Evolutionary conservation across 352 stramenopile species (phyloP).

Genomic region (Thraustochytrium sp.): DNA sequence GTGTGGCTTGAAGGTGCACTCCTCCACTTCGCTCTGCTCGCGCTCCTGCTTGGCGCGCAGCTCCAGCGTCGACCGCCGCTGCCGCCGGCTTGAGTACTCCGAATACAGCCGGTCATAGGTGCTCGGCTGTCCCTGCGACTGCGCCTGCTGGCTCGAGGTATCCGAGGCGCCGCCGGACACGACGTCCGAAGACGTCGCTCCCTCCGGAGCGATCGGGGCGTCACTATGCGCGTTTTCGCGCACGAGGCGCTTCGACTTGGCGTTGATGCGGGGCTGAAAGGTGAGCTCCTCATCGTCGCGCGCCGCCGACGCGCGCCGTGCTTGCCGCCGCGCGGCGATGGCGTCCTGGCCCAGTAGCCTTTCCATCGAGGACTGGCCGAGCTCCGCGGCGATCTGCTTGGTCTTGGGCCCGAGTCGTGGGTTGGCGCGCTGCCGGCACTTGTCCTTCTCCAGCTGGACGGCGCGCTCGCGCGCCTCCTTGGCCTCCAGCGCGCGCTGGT

Average conservation of each 20-base stretch:
- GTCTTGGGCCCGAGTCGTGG: not conserved
- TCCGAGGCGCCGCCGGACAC: no score
- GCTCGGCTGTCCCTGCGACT: no score
- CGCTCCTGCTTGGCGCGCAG: not conserved
- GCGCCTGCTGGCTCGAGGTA: no score
- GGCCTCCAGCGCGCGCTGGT: not conserved
- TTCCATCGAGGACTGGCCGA: constrained; percentile 18
- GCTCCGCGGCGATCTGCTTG: not conserved
- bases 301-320: not conserved
- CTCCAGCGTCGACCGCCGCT: not conserved
- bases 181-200: not conserved
- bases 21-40: not conserved
- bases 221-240: not conserved
- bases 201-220: not conserved
- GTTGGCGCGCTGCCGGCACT: not conserved
- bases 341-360: not conserved
- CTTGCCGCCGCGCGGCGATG: not conserved
- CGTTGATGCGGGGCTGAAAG: constrained; percentile 20
- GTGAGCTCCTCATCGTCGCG: not conserved
- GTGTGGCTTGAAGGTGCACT: constrained; percentile 39
- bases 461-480: not conserved
- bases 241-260: not conserved
- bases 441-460: not conserved
- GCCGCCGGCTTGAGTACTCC: not conserved
- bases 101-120: not conserved